Conservation (phyloP, 176 grass and related monocot species). For the Musa acuminata region DNA sequence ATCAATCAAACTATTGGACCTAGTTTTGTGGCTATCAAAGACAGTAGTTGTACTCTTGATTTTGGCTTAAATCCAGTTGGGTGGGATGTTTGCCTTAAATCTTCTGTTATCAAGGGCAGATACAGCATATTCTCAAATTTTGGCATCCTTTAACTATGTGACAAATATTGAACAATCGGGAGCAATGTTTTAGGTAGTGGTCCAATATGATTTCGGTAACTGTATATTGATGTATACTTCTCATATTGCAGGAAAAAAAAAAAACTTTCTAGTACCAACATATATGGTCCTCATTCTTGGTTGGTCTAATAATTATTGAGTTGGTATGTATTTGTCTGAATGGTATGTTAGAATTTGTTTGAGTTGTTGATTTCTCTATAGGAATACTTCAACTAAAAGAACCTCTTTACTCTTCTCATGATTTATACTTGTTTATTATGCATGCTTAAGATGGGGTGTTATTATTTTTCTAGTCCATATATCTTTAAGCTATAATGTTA, state of each 20-base stretch:
- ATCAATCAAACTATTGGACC: neutral
- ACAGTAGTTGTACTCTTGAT: neutral
- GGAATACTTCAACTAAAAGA: no score
- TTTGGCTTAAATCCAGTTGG: neutral
- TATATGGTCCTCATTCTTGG: no score
- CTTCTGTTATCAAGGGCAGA: neutral
- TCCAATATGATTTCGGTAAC: no score
- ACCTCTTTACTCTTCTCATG: no score
- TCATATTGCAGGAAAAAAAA: no score
- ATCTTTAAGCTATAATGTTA: neutral
- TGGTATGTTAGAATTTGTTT: no score
- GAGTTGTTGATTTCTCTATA: no score
- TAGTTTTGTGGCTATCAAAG: neutral
- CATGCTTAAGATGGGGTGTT: conserved; percentile 1
- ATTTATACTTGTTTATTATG: conserved; percentile 1
- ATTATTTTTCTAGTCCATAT: conserved; percentile 10
- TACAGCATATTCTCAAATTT: neutral
- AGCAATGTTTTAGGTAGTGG: neutral
- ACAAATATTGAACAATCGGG: neutral
- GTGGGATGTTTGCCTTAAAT: neutral
- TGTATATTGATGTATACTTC: no score
- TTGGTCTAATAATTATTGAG: no score
- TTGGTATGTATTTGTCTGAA: no score
- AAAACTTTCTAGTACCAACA: no score
- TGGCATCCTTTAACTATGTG: neutral